These are phyloP conservation scores for Chrysopogon serrulatus DNA, from an alignment of 176 grass and related monocot species.

Conservation along the genomic window DNA sequence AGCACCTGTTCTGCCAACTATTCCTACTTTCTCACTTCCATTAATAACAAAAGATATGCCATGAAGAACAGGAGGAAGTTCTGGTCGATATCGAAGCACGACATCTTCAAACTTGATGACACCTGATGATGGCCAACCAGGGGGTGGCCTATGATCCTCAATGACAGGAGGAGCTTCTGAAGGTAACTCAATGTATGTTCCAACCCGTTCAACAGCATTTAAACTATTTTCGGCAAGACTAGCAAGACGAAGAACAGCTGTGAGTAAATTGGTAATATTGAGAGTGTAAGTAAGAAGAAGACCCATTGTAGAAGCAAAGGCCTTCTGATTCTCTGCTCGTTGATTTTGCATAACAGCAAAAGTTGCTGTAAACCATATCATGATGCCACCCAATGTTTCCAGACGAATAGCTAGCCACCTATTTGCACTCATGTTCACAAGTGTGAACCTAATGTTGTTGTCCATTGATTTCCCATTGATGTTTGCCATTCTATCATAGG, in stretches of 20 bases:
- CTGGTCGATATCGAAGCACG: slow-evolving; percentile 82
- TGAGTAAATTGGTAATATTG: slow-evolving; percentile 94
- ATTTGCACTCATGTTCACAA: slow-evolving; percentile 91
- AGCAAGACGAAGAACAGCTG: slow-evolving; percentile 76
- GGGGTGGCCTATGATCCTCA: slow-evolving; percentile 77
- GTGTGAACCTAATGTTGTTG: slow-evolving; percentile 94
- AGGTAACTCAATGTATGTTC: slow-evolving; percentile 86
- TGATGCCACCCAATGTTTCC: slow-evolving; percentile 93
- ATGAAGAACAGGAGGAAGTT: slow-evolving; percentile 97
- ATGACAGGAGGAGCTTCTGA: slow-evolving; percentile 94
- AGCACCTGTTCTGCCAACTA: slow-evolving; percentile 96
- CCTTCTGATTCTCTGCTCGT: slow-evolving; percentile 78
- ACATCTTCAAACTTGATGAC: slow-evolving; percentile 89
- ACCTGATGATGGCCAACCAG: slow-evolving; percentile 91
- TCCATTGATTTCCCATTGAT: slow-evolving; percentile 97
- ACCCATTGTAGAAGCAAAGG: slow-evolving; percentile 98
- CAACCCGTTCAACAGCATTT: slow-evolving; percentile 94
- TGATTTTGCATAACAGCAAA: slow-evolving; percentile 99
- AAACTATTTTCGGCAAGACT: slow-evolving; percentile 99
- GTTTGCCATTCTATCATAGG: slow-evolving; percentile 95
- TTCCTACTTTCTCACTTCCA: slow-evolving; percentile 90
- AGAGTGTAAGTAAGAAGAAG: slow-evolving; percentile 92
- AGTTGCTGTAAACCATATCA: slow-evolving; percentile 98
- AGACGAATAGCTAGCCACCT: slow-evolving; percentile 97
- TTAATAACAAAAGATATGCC: slow-evolving; percentile 94